Percentiles rank a stretch among this genome's conserved stretches.
Conservation (phyloP, 495 filamentous ascomycete genomes). For the Neurospora sp. region DNA sequence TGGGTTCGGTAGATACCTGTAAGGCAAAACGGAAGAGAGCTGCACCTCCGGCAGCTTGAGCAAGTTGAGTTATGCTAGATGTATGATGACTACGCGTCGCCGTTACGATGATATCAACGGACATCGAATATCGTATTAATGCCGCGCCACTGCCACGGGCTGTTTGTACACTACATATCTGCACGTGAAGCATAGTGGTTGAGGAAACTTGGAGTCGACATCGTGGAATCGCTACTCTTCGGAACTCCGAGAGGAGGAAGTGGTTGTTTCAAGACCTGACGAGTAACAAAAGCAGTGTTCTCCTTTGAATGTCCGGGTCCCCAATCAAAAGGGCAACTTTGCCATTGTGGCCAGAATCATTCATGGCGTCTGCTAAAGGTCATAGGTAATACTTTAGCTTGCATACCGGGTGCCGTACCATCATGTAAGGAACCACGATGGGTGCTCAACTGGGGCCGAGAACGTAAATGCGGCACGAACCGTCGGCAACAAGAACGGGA, state of each 20-base stretch:
- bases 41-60: background rate
- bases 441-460: background rate
- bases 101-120: background rate
- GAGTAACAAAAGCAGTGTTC: background rate
- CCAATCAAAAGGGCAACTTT: background rate
- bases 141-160: background rate
- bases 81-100: background rate
- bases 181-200: background rate
- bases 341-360: background rate
- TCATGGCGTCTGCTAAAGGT: background rate
- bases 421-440: background rate
- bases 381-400: background rate
- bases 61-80: background rate
- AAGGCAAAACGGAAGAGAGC: background rate
- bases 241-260: background rate
- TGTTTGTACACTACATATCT: background rate
- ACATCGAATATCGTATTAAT: background rate
- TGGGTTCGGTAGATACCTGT: background rate
- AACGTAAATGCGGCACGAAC: background rate
- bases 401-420: background rate
- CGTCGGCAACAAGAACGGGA: background rate
- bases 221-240: background rate
- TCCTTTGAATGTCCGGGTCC: background rate
- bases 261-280: background rate
- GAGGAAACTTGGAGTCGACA: background rate